A percentile compares a stretch with the other conserved stretches of the same genome.
Evolutionary conservation across 805 yeast species (phyloP).

Genomic region (Brettanomyces anomalus): DNA sequence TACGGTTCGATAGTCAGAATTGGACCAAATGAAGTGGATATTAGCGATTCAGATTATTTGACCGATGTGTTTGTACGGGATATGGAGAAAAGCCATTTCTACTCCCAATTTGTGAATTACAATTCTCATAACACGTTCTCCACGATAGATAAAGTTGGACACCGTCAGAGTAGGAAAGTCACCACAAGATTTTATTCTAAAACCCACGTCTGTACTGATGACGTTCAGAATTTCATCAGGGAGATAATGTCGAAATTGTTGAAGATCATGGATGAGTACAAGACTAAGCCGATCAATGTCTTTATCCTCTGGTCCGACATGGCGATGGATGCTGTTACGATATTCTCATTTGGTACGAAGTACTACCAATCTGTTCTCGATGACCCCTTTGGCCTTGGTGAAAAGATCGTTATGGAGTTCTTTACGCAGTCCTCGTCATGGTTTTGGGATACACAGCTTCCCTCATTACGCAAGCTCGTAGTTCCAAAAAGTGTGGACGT

Average conservation of each 20-base stretch:
- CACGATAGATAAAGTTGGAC: conserved; percentile 38
- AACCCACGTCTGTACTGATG: conserved; percentile 25
- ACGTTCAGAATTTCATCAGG: conserved; percentile 27
- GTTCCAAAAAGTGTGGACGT: conserved; percentile 31
- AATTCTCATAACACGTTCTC: conserved; percentile 55
- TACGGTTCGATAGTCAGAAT: conserved; percentile 59
- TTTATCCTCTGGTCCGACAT: conserved; percentile 57
- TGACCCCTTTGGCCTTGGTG: conserved; percentile 29
- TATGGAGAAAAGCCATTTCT: conserved; percentile 49
- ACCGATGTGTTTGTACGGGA: conserved; percentile 49
- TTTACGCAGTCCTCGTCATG: conserved; percentile 46
- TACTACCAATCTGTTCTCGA: conserved; percentile 37
- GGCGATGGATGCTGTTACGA: conserved; percentile 63
- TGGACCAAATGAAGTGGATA: conserved; percentile 53
- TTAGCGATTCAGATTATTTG: conserved; percentile 40
- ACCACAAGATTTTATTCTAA: conserved; percentile 38
- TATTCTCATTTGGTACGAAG: conserved; percentile 47
- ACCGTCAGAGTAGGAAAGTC: conserved; percentile 32
- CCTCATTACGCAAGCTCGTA: conserved; percentile 41
- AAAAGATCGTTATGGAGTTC: conserved; percentile 35
- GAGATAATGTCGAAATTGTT: conserved; percentile 24
- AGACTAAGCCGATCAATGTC: conserved; percentile 36
- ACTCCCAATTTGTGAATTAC: conserved; percentile 51
- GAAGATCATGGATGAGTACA: conserved; percentile 13
- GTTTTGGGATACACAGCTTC: conserved; percentile 59